Conservation (phyloP, 768 basidiomycete genomes). For the Leccinellum luteum region DNA sequence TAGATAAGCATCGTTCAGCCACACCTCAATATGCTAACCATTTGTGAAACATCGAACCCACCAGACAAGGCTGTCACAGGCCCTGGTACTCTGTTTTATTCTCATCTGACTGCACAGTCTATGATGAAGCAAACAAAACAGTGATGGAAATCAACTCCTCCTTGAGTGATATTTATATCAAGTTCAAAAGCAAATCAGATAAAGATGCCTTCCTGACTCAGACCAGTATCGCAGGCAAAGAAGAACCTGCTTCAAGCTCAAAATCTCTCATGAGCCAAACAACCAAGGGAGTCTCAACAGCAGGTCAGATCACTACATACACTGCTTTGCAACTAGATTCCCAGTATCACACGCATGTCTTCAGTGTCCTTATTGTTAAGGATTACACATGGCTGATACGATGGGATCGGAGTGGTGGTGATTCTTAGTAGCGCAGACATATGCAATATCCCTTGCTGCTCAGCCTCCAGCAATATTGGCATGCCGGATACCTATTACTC, state of each 20-base stretch:
- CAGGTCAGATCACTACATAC: conserved; percentile 16
- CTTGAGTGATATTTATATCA: neutral
- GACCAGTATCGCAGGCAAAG: neutral
- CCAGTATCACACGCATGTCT: conserved; percentile 16
- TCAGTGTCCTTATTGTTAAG: conserved; percentile 10
- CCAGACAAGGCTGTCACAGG: neutral
- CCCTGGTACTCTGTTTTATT: neutral
- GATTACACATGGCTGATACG: conserved; percentile 6
- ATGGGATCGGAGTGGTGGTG: conserved; percentile 13
- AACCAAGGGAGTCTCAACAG: neutral
- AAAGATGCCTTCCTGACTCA: neutral
- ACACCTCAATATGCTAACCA: neutral
- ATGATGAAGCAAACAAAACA: neutral
- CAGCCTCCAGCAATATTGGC: neutral
- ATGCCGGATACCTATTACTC: neutral
- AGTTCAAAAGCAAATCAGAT: neutral
- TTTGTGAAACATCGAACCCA: neutral
- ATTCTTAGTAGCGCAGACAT: neutral
- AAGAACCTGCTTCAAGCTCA: neutral
- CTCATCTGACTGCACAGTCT: neutral
- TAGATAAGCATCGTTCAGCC: neutral
- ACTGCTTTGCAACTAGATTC: conserved; percentile 15
- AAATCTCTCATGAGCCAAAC: neutral
- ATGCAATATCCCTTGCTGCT: neutral
- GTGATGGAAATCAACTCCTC: neutral